phyloP scores from a whole-genome alignment of 805 yeast genomes.

The Yarrowia osloensis region DNA sequence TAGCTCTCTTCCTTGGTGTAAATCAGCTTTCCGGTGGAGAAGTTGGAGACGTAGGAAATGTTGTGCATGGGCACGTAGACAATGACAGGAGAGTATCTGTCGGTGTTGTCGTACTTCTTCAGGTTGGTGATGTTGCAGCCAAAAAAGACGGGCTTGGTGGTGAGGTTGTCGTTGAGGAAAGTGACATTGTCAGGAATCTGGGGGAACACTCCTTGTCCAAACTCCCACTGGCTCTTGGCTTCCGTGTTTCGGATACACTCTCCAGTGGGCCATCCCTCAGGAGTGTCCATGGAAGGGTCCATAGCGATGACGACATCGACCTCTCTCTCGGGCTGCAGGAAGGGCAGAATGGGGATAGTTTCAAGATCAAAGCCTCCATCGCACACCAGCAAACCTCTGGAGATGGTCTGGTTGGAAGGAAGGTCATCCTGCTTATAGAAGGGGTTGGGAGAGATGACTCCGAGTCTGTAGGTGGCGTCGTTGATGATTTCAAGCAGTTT shows the following conservation, averaged over 20 bases:
- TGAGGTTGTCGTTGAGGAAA: slow-evolving; percentile 61
- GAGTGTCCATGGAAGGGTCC: slow-evolving; percentile 69
- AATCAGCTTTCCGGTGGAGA: slow-evolving; percentile 69
- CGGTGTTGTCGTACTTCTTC: slow-evolving; percentile 54
- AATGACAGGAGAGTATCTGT: slow-evolving; percentile 58
- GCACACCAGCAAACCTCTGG: slow-evolving; percentile 51
- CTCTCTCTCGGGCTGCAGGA: slow-evolving; percentile 58
- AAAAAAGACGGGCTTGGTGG: slow-evolving; percentile 66
- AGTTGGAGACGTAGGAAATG: slow-evolving; percentile 65
- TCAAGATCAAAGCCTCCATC: slow-evolving; percentile 75
- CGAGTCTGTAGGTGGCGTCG: slow-evolving; percentile 53
- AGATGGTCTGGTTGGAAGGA: slow-evolving; percentile 46
- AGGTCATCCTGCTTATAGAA: slow-evolving; percentile 51
- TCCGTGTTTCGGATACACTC: slow-evolving; percentile 58
- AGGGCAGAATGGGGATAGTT: slow-evolving; percentile 62
- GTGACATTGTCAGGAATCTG: slow-evolving; percentile 51
- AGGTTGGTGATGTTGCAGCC: slow-evolving; percentile 68
- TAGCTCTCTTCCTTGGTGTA: slow-evolving; percentile 61
- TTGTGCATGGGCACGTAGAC: slow-evolving; percentile 70
- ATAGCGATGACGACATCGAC: slow-evolving; percentile 65
- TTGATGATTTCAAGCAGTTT: slow-evolving; percentile 53
- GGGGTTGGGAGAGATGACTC: slow-evolving; percentile 71
- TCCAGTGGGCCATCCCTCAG: slow-evolving; percentile 66
- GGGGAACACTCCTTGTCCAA: slow-evolving; percentile 49
- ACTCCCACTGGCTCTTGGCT: slow-evolving; percentile 55